phyloP scores from a whole-genome alignment of 2,329 filamentous ascomycete species.

The Stylonectria norvegica region DNA sequence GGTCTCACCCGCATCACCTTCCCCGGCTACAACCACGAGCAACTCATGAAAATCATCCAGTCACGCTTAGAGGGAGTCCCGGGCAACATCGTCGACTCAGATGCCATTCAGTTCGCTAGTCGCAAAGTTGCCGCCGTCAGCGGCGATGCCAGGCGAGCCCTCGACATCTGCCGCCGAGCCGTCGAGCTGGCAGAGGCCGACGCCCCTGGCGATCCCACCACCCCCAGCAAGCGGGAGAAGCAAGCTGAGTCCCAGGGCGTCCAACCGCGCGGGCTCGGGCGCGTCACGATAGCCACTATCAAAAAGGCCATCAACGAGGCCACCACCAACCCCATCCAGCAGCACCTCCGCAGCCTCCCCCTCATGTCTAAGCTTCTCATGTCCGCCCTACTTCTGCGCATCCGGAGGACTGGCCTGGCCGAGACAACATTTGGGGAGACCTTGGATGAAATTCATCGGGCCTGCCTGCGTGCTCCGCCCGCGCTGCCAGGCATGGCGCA shows the following conservation, averaged over 20 bases:
- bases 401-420: slow-evolving; percentile 76
- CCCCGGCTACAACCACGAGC: slow-evolving; percentile 93
- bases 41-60: slow-evolving; percentile 95
- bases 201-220: slow-evolving; percentile 46
- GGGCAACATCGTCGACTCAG: slow-evolving; percentile 83
- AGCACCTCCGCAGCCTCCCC: slow-evolving; percentile 79
- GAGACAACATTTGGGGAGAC: slow-evolving; percentile 90
- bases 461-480: slow-evolving; percentile 33
- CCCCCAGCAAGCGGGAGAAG: slow-evolving; percentile 56
- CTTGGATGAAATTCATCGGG: slow-evolving; percentile 65
- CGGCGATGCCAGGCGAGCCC: slow-evolving; percentile 84
- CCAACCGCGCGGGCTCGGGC: slow-evolving; percentile 32
- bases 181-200: slow-evolving; percentile 92
- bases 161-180: slow-evolving; percentile 92
- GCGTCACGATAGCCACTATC: slow-evolving; percentile 89
- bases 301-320: slow-evolving; percentile 94
- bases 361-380: slow-evolving; percentile 82
- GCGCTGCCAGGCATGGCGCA: slow-evolving; percentile 37
- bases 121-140: slow-evolving; percentile 96
- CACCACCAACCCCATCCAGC: slow-evolving; percentile 86
- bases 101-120: slow-evolving; percentile 93
- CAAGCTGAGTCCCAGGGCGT: slow-evolving; percentile 27
- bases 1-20: slow-evolving; percentile 92
- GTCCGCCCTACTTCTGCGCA: slow-evolving; percentile 73
- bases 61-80: slow-evolving; percentile 87